Evolutionary conservation across 805 yeast species (phyloP).

Genomic region (Pichia kluyveri): DNA sequence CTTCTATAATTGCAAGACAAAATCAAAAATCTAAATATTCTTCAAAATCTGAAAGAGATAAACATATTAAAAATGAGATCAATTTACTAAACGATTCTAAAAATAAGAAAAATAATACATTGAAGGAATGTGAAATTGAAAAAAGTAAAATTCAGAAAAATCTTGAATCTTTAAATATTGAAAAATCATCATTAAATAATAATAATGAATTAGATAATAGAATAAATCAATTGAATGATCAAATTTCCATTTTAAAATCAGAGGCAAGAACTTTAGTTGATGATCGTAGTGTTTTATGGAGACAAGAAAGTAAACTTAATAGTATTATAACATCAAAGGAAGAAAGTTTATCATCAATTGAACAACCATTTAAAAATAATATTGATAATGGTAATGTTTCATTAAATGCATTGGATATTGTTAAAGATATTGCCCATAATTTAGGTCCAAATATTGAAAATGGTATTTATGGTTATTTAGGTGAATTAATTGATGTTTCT

Average conservation of each 20-base stretch:
- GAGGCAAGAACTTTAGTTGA: conserved; percentile 44
- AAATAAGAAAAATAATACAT: conserved; percentile 20
- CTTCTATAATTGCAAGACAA: conserved; percentile 58
- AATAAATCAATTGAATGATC: conserved; percentile 14
- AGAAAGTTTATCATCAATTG: conserved; percentile 44
- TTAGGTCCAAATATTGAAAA: conserved; percentile 36
- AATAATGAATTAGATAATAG: conserved; percentile 20
- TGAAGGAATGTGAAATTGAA: conserved; percentile 27
- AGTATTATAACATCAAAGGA: conserved; percentile 45
- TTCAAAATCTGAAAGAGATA: conserved; percentile 49
- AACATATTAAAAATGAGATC: conserved; percentile 55
- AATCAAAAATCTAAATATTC: conserved; percentile 57
- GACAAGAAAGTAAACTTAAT: conserved; percentile 61
- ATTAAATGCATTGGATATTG: conserved; percentile 60
- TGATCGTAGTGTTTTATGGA: conserved; percentile 65
- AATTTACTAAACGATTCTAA: conserved; percentile 10
- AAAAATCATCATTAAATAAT: conserved; percentile 8
- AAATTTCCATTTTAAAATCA: conserved; percentile 25
- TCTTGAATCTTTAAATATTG: conserved; percentile 1
- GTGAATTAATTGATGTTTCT: conserved; percentile 72
- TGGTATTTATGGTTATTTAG: conserved; percentile 76
- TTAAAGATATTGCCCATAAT: conserved; percentile 50
- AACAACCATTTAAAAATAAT: conserved; percentile 55
- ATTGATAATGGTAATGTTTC: conserved; percentile 66
- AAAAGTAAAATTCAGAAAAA: conserved; percentile 28